Evolutionary conservation across 805 yeast species (phyloP).

Genomic region (Saccharomycopsis capsularis): DNA sequence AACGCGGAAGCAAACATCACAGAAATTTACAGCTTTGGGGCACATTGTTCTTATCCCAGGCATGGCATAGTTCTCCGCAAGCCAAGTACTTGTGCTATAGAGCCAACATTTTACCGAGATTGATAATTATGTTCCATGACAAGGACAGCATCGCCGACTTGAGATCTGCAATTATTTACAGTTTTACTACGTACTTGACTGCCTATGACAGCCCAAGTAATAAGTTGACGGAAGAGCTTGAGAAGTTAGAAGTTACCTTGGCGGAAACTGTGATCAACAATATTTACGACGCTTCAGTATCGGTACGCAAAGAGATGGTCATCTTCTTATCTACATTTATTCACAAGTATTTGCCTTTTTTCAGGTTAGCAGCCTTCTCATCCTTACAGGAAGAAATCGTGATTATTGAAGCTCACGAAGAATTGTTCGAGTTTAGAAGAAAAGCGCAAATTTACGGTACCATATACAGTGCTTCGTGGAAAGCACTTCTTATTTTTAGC

Average conservation of each 20-base stretch:
- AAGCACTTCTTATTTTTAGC: conserved; percentile 66
- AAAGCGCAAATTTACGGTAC: conserved; percentile 81
- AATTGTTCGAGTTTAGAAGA: conserved; percentile 57
- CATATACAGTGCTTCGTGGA: conserved; percentile 81
- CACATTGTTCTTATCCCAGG: conserved; percentile 64
- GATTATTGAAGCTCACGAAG: conserved; percentile 52
- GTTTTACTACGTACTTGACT: conserved; percentile 49
- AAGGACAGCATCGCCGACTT: conserved; percentile 87
- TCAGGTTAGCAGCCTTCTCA: conserved; percentile 79
- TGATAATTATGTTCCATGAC: conserved; percentile 54
- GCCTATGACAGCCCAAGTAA: conserved; percentile 14
- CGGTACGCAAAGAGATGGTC: conserved; percentile 80
- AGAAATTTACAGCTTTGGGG: conserved; percentile 83
- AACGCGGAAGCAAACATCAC: conserved; percentile 7
- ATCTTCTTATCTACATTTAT: conserved; percentile 73
- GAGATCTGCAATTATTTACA: conserved; percentile 71
- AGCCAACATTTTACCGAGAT: conserved; percentile 51
- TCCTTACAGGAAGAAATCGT: conserved; percentile 77
- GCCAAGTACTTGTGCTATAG: conserved; percentile 66
- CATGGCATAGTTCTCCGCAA: conserved; percentile 66
- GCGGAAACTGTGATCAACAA: conserved; percentile 61
- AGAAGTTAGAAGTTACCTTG: conserved; percentile 61
- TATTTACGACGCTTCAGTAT: conserved; percentile 80
- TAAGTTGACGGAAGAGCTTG: conserved; percentile 35
- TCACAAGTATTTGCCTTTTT: conserved; percentile 59